phyloP scores from a whole-genome alignment of 257 asterid genomes.

The Nicotiana attenuata region DNA sequence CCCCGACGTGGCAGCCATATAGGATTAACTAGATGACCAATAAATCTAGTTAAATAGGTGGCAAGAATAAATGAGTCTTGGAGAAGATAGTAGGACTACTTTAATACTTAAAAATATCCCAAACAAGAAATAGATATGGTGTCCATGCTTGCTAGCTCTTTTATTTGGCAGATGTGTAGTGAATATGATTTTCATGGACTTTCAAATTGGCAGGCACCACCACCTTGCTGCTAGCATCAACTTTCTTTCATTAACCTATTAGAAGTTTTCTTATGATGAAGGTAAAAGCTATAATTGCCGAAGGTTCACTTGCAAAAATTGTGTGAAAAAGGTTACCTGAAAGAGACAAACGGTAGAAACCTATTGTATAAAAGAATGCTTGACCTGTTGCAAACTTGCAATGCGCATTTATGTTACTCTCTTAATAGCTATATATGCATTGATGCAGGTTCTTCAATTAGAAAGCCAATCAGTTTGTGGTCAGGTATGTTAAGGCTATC shows the following conservation, averaged over 20 bases:
- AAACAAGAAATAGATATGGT: no score
- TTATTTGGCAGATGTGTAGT: neutral
- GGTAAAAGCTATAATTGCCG: neutral
- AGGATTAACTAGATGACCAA: no score
- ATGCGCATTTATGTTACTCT: neutral
- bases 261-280: neutral
- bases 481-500: no score
- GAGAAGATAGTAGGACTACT: no score
- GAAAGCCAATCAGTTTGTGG: no score
- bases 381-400: neutral
- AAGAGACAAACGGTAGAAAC: neutral
- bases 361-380: neutral
- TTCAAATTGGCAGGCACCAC: neutral
- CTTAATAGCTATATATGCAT: neutral
- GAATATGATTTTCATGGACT: neutral
- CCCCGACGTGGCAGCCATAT: no score
- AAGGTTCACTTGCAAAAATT: neutral
- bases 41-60: no score
- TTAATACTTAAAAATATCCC: no score
- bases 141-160: conserved; percentile 4
- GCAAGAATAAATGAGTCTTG: no score
- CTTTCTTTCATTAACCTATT: neutral
- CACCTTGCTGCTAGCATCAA: neutral
- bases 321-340: neutral
- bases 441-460: no score